Conservation (phyloP, 1,284 basidiomycete genomes). For the Fistulina hepatica region DNA sequence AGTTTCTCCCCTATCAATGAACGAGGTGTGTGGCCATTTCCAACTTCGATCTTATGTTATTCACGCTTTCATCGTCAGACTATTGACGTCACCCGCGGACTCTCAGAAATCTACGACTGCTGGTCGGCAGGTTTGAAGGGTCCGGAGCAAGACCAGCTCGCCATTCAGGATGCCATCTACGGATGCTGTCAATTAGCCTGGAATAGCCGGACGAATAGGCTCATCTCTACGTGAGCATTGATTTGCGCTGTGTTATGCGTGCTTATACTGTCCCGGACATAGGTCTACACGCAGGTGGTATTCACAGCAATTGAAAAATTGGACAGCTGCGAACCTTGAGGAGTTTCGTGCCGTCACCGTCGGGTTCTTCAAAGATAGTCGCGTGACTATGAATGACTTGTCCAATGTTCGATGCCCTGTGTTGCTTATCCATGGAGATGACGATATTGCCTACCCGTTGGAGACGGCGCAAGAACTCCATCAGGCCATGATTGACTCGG, state of each 20-base stretch:
- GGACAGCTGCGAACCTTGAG: slow-evolving; percentile 20
- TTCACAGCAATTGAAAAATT: slow-evolving; percentile 18
- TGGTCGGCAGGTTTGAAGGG: slow-evolving; percentile 22
- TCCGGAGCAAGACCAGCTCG: slow-evolving; percentile 12
- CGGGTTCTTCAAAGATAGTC: slow-evolving; percentile 25
- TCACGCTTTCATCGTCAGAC: slow-evolving; percentile 16
- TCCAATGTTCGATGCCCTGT: slow-evolving; percentile 23
- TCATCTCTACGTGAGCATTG: slow-evolving; percentile 22
- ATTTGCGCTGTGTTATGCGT: slow-evolving; percentile 17
- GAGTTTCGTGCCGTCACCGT: slow-evolving; percentile 24
- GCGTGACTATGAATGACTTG: slow-evolving; percentile 17
- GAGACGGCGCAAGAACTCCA: slow-evolving; percentile 19
- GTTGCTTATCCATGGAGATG: slow-evolving; percentile 23
- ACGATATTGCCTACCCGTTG: slow-evolving; percentile 26
- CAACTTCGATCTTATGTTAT: background rate
- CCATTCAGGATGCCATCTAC: slow-evolving; percentile 17
- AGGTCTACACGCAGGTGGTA: slow-evolving; percentile 11
- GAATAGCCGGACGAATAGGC: slow-evolving; percentile 17
- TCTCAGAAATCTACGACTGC: slow-evolving; percentile 25
- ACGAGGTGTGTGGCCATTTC: slow-evolving; percentile 18
- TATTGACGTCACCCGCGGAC: slow-evolving; percentile 21
- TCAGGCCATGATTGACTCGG: slow-evolving; percentile 19
- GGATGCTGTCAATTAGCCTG: slow-evolving; percentile 26
- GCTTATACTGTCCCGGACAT: slow-evolving; percentile 6
- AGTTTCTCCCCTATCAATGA: slow-evolving; percentile 24